A percentile compares a stretch with the other conserved stretches of the same genome.
Evolutionary conservation across 139 green algal genomes (phyloP).

Genomic region (Haematococcus lacustris): DNA sequence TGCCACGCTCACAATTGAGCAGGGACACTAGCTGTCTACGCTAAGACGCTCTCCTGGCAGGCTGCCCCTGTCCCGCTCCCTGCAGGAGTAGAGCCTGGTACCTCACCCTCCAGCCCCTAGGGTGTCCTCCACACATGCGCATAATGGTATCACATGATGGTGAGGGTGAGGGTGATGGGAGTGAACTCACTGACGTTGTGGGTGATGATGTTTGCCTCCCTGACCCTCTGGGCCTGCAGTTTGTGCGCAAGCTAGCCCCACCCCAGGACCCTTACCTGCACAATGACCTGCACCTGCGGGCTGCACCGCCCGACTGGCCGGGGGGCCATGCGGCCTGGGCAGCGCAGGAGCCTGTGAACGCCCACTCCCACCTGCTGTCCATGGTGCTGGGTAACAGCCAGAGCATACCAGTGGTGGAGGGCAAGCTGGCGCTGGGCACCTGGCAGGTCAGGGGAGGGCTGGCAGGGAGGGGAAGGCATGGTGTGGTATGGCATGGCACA

Average conservation of each 20-base stretch:
- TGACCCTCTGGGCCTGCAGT: conserved; percentile 20
- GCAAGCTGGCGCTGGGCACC: conserved; percentile 56
- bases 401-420: conserved; percentile 34
- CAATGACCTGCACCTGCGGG: conserved; percentile 73
- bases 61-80: no score
- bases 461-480: neutral
- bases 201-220: neutral
- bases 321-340: conserved; percentile 41
- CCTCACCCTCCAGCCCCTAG: neutral
- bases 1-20: no score
- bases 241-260: conserved; percentile 49
- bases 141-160: neutral
- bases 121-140: neutral
- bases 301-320: conserved; percentile 50
- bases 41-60: no score
- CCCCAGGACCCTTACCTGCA: conserved; percentile 66
- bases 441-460: conserved; percentile 45
- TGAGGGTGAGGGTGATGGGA: neutral
- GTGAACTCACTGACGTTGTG: neutral
- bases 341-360: conserved; percentile 66
- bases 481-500: neutral
- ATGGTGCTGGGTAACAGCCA: conserved; percentile 63
- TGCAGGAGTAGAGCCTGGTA: neutral
- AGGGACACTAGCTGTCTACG: no score
- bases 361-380: conserved; percentile 67